Conservation (phyloP, 148 eudicot genomes). For the Silene uniflora region DNA sequence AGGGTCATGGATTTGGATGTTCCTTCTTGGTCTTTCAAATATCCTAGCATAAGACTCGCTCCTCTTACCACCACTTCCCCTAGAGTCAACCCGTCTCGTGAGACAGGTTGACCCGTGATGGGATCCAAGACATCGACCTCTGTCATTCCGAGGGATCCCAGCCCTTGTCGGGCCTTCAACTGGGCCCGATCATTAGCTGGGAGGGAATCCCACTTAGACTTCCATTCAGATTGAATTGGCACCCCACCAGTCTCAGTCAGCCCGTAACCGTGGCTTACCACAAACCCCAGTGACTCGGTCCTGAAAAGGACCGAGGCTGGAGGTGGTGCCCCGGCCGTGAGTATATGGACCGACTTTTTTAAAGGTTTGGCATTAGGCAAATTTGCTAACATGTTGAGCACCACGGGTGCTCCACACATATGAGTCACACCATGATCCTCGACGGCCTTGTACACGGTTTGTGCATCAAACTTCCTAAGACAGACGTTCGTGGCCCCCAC, state of each 20-base stretch:
- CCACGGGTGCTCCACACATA: conserved; percentile 65
- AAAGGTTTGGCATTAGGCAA: no score
- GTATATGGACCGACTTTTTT: no score
- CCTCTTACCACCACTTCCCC: no score
- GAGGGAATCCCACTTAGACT: conserved; percentile 31
- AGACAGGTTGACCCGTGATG: conserved; percentile 34
- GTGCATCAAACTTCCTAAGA: conserved; percentile 38
- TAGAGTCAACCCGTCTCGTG: no score
- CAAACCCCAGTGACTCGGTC: conserved; percentile 38
- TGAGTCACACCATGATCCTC: conserved; percentile 40
- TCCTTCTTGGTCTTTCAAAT: no score
- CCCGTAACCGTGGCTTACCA: conserved; percentile 37
- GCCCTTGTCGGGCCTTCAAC: conserved; percentile 54
- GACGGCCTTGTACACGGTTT: conserved; percentile 40
- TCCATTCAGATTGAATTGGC: conserved; percentile 37
- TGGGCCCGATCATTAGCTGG: conserved; percentile 33
- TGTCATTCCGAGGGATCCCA: conserved; percentile 38
- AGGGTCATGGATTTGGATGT: no score
- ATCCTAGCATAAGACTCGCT: no score
- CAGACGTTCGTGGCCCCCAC: conserved; percentile 59
- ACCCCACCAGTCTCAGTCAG: conserved; percentile 27
- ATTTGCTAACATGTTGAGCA: conserved; percentile 52
- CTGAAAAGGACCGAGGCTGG: conserved; percentile 31
- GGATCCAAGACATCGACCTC: conserved; percentile 49
- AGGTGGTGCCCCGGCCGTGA: conserved; percentile 41